A percentile compares a stretch with the other conserved stretches of the same genome.
Conservation (phyloP, 495 filamentous ascomycete species). For the Platismatia glauca region DNA sequence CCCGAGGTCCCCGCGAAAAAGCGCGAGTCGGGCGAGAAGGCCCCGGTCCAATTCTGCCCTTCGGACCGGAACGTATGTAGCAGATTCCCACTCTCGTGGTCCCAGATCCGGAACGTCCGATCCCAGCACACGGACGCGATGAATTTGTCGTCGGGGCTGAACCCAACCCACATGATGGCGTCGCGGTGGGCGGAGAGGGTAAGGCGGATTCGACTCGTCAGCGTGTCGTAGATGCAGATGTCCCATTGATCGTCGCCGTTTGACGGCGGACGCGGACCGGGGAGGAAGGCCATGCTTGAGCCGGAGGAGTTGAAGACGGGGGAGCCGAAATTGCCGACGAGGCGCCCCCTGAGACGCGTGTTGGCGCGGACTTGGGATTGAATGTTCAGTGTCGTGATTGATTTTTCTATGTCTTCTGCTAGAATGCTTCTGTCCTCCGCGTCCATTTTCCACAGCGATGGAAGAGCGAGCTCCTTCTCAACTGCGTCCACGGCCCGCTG, state of each 20-base stretch:
- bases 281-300: constrained; percentile 4
- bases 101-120: constrained; percentile 28
- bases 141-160: constrained; percentile 25
- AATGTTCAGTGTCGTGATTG: background rate
- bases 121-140: constrained; percentile 32
- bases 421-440: background rate
- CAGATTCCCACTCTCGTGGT: constrained; percentile 21
- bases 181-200: constrained; percentile 30
- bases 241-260: constrained; percentile 2
- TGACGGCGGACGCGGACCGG: background rate
- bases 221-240: constrained; percentile 17
- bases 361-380: background rate
- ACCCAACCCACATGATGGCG: constrained; percentile 28
- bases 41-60: constrained; percentile 24
- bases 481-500: background rate
- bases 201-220: constrained; percentile 12
- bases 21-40: constrained; percentile 24
- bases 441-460: background rate
- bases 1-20: constrained; percentile 14
- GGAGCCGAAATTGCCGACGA: background rate
- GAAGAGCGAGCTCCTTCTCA: background rate
- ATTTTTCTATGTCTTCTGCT: background rate
- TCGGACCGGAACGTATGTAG: constrained; percentile 19
- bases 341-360: background rate
- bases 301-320: constrained; percentile 6